phyloP scores from a whole-genome alignment of 306 rosid genomes.

The Alnus glutinosa region DNA sequence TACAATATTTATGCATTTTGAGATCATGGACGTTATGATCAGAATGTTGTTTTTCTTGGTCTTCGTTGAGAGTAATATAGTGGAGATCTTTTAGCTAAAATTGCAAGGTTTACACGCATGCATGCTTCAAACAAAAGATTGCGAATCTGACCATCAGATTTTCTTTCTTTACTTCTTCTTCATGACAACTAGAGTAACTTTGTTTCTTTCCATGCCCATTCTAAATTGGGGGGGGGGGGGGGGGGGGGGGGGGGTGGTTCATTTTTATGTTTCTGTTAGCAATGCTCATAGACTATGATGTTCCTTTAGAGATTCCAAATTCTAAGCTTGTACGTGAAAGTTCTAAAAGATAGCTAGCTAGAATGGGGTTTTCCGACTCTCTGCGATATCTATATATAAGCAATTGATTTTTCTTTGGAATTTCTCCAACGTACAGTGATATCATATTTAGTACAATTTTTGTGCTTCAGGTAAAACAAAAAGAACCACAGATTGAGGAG shows the following conservation, averaged over 20 bases:
- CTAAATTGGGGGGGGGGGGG: constrained; percentile 10
- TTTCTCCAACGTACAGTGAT: not conserved
- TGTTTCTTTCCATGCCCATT: constrained; percentile 6
- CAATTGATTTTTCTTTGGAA: constrained; percentile 18
- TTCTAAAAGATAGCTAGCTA: not conserved
- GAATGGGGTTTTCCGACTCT: not conserved
- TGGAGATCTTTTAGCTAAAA: constrained; percentile 18
- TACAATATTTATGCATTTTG: no score
- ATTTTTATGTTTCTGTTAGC: not conserved
- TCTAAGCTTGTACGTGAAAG: constrained; percentile 19
- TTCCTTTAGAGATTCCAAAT: constrained; percentile 22
- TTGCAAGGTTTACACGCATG: constrained; percentile 4
- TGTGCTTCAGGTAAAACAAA: not conserved
- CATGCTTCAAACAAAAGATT: constrained; percentile 25
- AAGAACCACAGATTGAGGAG: no score
- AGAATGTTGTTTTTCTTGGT: constrained; percentile 3
- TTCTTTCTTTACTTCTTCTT: constrained; percentile 17
- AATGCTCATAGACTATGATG: not conserved
- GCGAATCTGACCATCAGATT: constrained; percentile 28
- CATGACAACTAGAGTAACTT: constrained; percentile 8
- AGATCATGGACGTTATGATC: no score
- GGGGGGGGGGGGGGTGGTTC: constrained; percentile 15
- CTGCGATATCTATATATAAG: constrained; percentile 8
- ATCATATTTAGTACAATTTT: not conserved
- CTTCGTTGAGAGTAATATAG: constrained; percentile 11